A percentile compares a stretch with the other conserved stretches of the same genome.
These are phyloP conservation scores for Pseudisothecium myosuroides DNA, from an alignment of 225 moss, liverwort and hornwort species.

Conservation along the genomic window DNA sequence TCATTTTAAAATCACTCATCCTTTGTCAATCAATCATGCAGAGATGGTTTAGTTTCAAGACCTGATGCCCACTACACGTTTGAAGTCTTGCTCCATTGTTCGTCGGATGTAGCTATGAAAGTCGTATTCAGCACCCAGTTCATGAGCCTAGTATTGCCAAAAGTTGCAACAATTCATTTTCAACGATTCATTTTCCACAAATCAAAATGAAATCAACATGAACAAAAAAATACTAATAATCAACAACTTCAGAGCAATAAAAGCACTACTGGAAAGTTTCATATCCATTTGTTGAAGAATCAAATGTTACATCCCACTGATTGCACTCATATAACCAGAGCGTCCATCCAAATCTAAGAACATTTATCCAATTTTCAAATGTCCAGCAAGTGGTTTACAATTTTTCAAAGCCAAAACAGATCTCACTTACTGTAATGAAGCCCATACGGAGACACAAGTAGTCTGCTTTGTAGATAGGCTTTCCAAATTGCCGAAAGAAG, in stretches of 20 bases:
- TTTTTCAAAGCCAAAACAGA: neutral
- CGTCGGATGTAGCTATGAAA: conserved; percentile 84
- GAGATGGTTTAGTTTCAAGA: neutral
- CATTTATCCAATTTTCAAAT: neutral
- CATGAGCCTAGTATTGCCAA: conserved; percentile 38
- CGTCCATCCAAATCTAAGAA: neutral
- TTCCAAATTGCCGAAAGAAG: conserved; percentile 78
- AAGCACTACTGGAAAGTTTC: neutral
- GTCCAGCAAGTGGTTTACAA: neutral
- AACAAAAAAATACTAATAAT: neutral
- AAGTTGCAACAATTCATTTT: neutral
- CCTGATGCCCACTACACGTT: conserved; percentile 87
- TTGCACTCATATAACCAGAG: neutral
- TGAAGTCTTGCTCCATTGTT: conserved; percentile 85
- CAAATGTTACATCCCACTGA: neutral
- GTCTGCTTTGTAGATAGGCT: conserved; percentile 58
- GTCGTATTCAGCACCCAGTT: conserved; percentile 32
- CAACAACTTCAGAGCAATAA: neutral
- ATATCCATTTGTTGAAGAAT: neutral
- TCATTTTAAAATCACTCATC: too few species aligned
- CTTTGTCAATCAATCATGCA: neutral
- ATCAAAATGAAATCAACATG: neutral
- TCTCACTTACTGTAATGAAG: conserved; percentile 65
- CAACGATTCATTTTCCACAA: neutral
- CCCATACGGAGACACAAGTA: conserved; percentile 67